phyloP scores from a whole-genome alignment of 2,329 filamentous ascomycete genomes.

The Emmonsiellopsis sp. region DNA sequence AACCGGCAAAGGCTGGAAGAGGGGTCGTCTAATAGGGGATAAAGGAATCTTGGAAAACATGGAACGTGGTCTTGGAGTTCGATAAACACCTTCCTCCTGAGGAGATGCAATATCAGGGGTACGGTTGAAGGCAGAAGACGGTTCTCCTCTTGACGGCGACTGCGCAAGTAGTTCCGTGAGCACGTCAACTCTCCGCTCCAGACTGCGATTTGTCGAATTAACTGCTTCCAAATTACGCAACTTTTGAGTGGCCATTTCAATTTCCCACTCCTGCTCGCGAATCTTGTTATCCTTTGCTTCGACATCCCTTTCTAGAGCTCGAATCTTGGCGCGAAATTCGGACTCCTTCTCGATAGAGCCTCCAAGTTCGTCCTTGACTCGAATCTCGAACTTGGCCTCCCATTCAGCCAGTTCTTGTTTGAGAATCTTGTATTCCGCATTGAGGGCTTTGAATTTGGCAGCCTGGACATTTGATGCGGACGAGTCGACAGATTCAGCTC shows the following conservation, averaged over 20 bases:
- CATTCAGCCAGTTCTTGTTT: slow-evolving; percentile 22
- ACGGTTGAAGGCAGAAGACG: background rate
- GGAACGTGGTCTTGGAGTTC: slow-evolving; percentile 19
- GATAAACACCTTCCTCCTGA: slow-evolving; percentile 8
- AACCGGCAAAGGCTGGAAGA: slow-evolving; percentile 12
- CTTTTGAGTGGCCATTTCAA: slow-evolving; percentile 22
- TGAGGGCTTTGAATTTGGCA: slow-evolving; percentile 27
- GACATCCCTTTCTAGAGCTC: slow-evolving; percentile 22
- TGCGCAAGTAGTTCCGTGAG: slow-evolving; percentile 27
- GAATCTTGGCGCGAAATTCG: slow-evolving; percentile 21
- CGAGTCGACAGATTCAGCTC: slow-evolving; percentile 30
- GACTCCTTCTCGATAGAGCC: slow-evolving; percentile 20
- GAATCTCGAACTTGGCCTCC: slow-evolving; percentile 24
- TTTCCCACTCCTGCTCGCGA: slow-evolving; percentile 22
- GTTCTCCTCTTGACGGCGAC: slow-evolving; percentile 17
- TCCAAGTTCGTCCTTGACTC: slow-evolving; percentile 22
- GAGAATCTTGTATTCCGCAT: slow-evolving; percentile 22
- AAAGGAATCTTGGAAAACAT: slow-evolving; percentile 19
- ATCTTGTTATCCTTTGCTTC: slow-evolving; percentile 21
- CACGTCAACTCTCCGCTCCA: slow-evolving; percentile 27
- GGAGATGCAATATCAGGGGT: slow-evolving; percentile 4
- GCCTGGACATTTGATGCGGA: slow-evolving; percentile 27
- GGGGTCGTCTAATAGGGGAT: slow-evolving; percentile 14
- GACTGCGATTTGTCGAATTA: slow-evolving; percentile 22
- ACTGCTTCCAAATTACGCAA: slow-evolving; percentile 22